phyloP scores from a whole-genome alignment of 2,329 filamentous ascomycete genomes.

The Colletotrichum shisoi region DNA sequence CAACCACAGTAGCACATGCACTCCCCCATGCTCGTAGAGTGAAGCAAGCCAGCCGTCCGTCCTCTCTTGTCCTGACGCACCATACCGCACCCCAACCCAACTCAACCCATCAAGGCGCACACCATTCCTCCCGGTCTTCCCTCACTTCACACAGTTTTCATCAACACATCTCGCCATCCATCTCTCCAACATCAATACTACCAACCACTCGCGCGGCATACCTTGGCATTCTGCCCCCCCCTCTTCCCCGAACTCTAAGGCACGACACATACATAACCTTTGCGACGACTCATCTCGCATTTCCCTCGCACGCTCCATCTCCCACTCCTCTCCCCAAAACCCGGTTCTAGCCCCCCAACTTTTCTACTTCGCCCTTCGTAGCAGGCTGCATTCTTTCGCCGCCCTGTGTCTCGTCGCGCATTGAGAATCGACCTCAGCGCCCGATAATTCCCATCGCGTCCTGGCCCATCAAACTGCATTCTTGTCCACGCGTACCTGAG shows the following conservation, averaged over 20 bases:
- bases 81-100: constrained; percentile 35
- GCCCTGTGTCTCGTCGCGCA: constrained; percentile 27
- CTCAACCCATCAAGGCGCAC: constrained; percentile 37
- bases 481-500: constrained; percentile 4
- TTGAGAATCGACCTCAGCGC: constrained; percentile 15
- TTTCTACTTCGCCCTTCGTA: constrained; percentile 30
- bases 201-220: constrained; percentile 30
- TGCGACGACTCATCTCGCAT: constrained; percentile 39
- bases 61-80: constrained; percentile 35
- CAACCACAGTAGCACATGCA: constrained; percentile 29
- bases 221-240: constrained; percentile 23
- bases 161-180: constrained; percentile 37
- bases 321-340: constrained; percentile 20
- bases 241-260: constrained; percentile 33
- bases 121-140: constrained; percentile 33
- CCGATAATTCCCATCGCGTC: constrained; percentile 30
- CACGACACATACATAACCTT: constrained; percentile 40
- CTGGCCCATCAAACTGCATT: constrained; percentile 11
- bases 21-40: constrained; percentile 26
- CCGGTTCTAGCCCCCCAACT: constrained; percentile 24
- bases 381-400: constrained; percentile 34
- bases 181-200: constrained; percentile 23
- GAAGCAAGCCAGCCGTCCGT: constrained; percentile 30
- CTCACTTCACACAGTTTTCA: constrained; percentile 37
- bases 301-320: constrained; percentile 20